Base-by-base conservation (phyloP, 495 filamentous ascomycete genomes). In the Penicillium argentinense region DNA sequence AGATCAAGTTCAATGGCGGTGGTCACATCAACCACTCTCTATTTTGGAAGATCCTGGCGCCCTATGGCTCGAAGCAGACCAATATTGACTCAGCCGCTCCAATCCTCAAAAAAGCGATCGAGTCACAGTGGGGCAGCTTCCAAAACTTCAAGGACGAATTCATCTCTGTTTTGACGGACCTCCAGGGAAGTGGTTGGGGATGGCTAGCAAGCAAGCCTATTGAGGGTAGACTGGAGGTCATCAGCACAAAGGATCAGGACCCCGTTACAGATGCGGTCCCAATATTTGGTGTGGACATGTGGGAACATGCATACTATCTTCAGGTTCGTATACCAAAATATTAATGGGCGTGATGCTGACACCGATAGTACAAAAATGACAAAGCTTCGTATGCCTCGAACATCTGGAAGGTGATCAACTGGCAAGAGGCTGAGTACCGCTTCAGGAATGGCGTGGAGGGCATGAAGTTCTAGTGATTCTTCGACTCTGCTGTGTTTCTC, bases 351-450 rank as follows among this genome's bases (percentile, higher is more conserved):
- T 7, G 6, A 36, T 21, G 12, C 33, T 47, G 39, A 9, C 24
- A 40, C 9, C 29, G 18, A 0, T 83, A 98, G 78, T 98, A 98
- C 62, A 74, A 95, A 69, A 98, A 97, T 69, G 85, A 92, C 54
- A 98, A 98, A 76, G 92, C 87, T 11, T 87, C 90, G 53, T 98
- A 98, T 68, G 92, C 96, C 52, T 79, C 82, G 30, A 87, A 86
- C 21, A 86, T 97, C 57, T 98, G 93, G 93, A 88, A 95, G 69
- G 87, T 98, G 14, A 77, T 98, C 45, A 96, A 97, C 72, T 98
- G 93, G 93, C 88, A 85, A 63, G 82, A 84, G 33, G 91, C 88
- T 3, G 93, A 95, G 77, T 77, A 84, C 54, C 80, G 93, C 39
- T 92, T 87, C 60, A 56, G 37, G 39, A 53, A 59, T 37, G 71